Evolutionary conservation across 306 rosid species (phyloP), one percentile per base, ranked within the genome.

Genomic region (Cucurbita pepo): DNA sequence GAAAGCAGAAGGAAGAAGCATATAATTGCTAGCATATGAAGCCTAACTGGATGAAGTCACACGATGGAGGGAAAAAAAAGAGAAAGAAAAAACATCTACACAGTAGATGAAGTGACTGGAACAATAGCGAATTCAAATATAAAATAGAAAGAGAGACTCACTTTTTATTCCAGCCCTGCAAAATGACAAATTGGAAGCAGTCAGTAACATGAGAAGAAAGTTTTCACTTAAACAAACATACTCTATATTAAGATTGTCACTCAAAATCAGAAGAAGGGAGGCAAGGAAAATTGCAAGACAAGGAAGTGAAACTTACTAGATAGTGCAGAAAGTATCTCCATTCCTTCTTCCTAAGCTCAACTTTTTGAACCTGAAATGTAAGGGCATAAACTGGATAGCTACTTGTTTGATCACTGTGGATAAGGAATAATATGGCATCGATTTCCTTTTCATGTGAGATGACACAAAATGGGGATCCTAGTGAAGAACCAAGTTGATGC

Each of bases 81-180:
- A n/a, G n/a, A n/a, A n/a, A n/a, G n/a, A 25, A 10, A 13, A 6
- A 14, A 69, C 73, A 13, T 13, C 18, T 57, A 47, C 4, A 11
- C 16, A 56, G 8, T 67, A 25, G 58, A 50, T 30, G 45, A 41
- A 69, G 45, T 13, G 73, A 14, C 15, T 69, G 45, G 15, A 69
- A 30, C 50, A 69, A 69, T 8, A 69, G 44, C 30, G 73, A 15
- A 69, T 30, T 69, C 58, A 48, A 67, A 69, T 69, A 69, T 22
- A 69, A 48, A 30, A 69, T 69, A 36, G 44, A 73, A 70, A 73
- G 63, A 78, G 72, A 82, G n/a, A 79, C 96, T 94, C 79, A 94
- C 99, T 89, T 95, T 85, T 95, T 95, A 79, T 87, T 95, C 99
- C 99, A 95, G 61, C 99, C 99, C 99, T 95, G 99, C 90, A 88